Evolutionary conservation across 2,329 filamentous ascomycete genomes (phyloP).

Genomic region (Xylaria sp.): DNA sequence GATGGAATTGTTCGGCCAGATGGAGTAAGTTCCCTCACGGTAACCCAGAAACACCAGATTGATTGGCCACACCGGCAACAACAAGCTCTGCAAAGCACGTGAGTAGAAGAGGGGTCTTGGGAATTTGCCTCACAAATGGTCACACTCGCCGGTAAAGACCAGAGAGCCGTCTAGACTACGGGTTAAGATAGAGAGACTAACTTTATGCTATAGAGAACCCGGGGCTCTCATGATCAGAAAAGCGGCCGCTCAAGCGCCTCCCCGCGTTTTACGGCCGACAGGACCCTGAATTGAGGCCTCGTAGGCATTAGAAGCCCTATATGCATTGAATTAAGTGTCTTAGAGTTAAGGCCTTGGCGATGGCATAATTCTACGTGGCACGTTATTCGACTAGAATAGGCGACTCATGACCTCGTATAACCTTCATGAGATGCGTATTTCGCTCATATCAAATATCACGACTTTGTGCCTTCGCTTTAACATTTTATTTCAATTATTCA

Average conservation of each 20-base stretch:
- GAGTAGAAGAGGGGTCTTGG: slow-evolving; percentile 4
- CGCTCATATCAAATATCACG: neutral
- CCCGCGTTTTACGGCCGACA: neutral
- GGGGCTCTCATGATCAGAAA: slow-evolving; percentile 18
- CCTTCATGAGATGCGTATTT: neutral
- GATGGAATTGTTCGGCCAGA: neutral
- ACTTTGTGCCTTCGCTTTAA: neutral
- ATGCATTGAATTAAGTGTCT: neutral
- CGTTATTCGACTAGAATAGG: neutral
- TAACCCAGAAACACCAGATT: neutral
- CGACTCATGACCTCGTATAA: slow-evolving; percentile 6
- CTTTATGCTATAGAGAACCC: neutral
- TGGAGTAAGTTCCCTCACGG: neutral
- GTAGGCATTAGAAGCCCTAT: neutral
- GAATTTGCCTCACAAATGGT: slow-evolving; percentile 18
- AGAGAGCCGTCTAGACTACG: neutral
- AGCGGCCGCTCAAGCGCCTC: neutral
- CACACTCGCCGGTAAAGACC: slow-evolving; percentile 3
- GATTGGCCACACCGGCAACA: neutral
- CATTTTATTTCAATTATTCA: neutral
- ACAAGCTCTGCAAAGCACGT: slow-evolving; percentile 17
- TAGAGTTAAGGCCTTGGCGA: neutral
- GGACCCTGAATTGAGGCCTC: neutral
- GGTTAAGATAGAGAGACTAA: neutral
- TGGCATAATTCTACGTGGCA: neutral